Conservation (phyloP, 2,329 filamentous ascomycete genomes). For the Monosporascus sp. region DNA sequence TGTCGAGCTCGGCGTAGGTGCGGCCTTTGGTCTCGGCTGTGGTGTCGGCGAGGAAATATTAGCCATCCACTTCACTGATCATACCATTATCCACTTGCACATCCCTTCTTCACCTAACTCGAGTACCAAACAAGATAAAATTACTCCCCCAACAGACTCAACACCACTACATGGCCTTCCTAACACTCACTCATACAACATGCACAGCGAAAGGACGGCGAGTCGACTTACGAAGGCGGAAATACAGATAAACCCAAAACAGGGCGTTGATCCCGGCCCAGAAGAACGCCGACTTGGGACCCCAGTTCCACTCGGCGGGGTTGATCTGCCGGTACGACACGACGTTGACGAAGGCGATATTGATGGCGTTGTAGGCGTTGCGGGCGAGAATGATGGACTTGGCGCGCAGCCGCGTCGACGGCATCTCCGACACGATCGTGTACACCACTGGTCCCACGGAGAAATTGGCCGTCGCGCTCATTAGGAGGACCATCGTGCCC, state of each 20-base stretch:
- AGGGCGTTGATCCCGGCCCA: slow-evolving; percentile 34
- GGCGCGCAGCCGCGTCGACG: slow-evolving; percentile 38
- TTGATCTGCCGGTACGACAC: slow-evolving; percentile 33
- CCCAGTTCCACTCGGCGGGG: slow-evolving; percentile 32
- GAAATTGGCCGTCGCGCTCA: slow-evolving; percentile 38
- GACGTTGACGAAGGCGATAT: slow-evolving; percentile 35
- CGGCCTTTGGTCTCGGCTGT: slow-evolving; percentile 32
- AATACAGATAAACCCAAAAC: slow-evolving; percentile 38
- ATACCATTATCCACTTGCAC: too few relatives aligned
- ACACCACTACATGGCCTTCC: too few relatives aligned
- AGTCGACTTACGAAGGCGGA: slow-evolving; percentile 35
- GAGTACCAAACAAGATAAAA: too few relatives aligned
- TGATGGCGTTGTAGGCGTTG: slow-evolving; percentile 38
- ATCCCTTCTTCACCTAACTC: too few relatives aligned
- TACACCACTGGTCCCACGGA: slow-evolving; percentile 43
- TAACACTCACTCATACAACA: too few relatives aligned
- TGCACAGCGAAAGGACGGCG: background rate
- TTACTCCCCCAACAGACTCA: too few relatives aligned
- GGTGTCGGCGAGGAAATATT: background rate
- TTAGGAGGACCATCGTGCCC: slow-evolving; percentile 38
- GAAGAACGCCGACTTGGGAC: slow-evolving; percentile 34
- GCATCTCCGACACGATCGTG: slow-evolving; percentile 42
- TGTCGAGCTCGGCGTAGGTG: slow-evolving; percentile 44
- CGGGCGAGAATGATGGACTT: slow-evolving; percentile 42
- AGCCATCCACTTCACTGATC: background rate